Evolutionary conservation across 306 rosid genomes (phyloP), one percentile per base, ranked within the genome.

Genomic region (Pterocarpus santalinus): DNA sequence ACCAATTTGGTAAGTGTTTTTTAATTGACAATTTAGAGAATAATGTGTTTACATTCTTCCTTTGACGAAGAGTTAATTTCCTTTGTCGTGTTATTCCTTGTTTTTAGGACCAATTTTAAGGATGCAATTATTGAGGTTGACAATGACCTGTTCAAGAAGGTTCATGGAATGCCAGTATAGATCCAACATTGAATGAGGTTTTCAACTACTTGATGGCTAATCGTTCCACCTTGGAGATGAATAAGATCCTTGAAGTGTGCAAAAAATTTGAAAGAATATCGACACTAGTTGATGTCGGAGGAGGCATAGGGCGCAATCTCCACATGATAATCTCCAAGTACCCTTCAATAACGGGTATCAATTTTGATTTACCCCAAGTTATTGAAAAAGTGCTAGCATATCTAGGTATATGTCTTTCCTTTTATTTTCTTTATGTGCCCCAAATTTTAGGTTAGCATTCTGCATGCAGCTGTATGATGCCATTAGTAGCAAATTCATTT

Each of bases 231-330:
- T 0, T 33, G 8, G 63, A 71, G 2, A 71, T 34, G 47, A 51
- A 52, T 6, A 70, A 7, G 4, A 49, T 51, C 1, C 32, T 49
- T 33, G 4, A 70, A 49, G 15, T 3, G 4, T 70, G 49, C 32
- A 51, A 1, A 32, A 32, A 43, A 7, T 64, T 35, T 64, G 69
- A 64, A 36, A 46, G 69, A 64, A 2, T 64, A 5, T 64, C 69
- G 35, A 64, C 69, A 1, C 12, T 64, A 44, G 69, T 64, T 64
- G 69, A 64, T 64, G 69, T 64, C 12, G 47, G 47, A 64, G 69
- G 69, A 2, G 8, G 47, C 0, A 64, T 10, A 2, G 69, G 69
- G 8, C 2, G 14, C 3, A 64, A 2, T 13, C 47, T 64, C 1
- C 4, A 4, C 4, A 14, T 70, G 32, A 51, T 70, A 13, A 51